A percentile compares a stretch with the other conserved stretches of the same genome.
phyloP scores from a whole-genome alignment of 1,139 yeast species.

The Zhuliangozyma parablackwelliae region DNA sequence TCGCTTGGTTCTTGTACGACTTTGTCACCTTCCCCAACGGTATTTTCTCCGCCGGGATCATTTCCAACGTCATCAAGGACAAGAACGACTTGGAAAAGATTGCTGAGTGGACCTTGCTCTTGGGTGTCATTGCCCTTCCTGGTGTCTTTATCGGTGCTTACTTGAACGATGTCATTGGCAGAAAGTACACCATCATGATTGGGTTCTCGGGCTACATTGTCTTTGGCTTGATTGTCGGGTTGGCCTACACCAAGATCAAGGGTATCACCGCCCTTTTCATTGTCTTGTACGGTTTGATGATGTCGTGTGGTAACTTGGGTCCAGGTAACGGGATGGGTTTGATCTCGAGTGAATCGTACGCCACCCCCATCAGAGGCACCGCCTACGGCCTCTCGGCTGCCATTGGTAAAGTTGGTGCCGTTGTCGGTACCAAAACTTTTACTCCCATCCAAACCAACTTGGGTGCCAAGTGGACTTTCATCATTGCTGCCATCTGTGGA shows the following conservation, averaged over 20 bases:
- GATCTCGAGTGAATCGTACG: slow-evolving; percentile 62
- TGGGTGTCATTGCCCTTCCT: slow-evolving; percentile 42
- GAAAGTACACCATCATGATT: slow-evolving; percentile 41
- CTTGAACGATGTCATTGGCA: slow-evolving; percentile 38
- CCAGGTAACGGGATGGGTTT: slow-evolving; percentile 77
- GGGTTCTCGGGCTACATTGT: slow-evolving; percentile 47
- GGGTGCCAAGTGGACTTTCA: slow-evolving; percentile 37
- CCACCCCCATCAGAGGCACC: slow-evolving; percentile 75
- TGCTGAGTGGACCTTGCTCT: slow-evolving; percentile 48
- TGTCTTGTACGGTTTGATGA: slow-evolving; percentile 46
- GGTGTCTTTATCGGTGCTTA: slow-evolving; percentile 45
- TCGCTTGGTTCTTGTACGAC: slow-evolving; percentile 50
- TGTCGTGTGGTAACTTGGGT: slow-evolving; percentile 61
- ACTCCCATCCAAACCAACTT: slow-evolving; percentile 36
- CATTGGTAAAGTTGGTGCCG: slow-evolving; percentile 49
- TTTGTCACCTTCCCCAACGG: slow-evolving; percentile 52
- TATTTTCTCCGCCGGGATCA: slow-evolving; percentile 44
- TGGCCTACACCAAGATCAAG: slow-evolving; percentile 37
- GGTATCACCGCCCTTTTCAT: slow-evolving; percentile 41
- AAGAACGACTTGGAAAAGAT: slow-evolving; percentile 28
- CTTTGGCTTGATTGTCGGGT: slow-evolving; percentile 47
- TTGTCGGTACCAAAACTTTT: slow-evolving; percentile 43
- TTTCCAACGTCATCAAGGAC: slow-evolving; percentile 31
- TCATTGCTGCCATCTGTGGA: slow-evolving; percentile 69
- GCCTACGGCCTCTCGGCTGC: slow-evolving; percentile 47